Percentiles rank a stretch among this genome's conserved stretches.
Evolutionary conservation across 2,329 filamentous ascomycete genomes (phyloP).

Genomic region (Clarireedia homoeocarpa): DNA sequence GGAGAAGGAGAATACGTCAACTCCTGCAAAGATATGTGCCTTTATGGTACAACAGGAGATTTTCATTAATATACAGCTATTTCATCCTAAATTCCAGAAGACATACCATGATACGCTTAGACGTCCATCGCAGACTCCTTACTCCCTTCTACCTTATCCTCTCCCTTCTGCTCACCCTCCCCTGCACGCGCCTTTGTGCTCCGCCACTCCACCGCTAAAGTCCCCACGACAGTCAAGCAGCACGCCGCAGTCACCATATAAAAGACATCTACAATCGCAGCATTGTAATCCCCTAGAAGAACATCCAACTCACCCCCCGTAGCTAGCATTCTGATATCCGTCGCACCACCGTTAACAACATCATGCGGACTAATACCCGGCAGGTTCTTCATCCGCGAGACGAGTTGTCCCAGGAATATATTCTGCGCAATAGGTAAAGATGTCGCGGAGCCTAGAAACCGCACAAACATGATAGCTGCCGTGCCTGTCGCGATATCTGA

Average conservation of each 20-base stretch:
- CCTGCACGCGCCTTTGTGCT: slow-evolving; percentile 1
- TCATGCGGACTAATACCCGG: slow-evolving; percentile 2
- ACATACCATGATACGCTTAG: no score
- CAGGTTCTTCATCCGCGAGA: slow-evolving; percentile 4
- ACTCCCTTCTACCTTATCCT: no score
- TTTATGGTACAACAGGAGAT: no score
- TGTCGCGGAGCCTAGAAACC: slow-evolving; percentile 21
- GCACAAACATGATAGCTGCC: slow-evolving; percentile 22
- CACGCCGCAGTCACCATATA: slow-evolving; percentile 47
- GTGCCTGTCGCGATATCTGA: slow-evolving; percentile 23
- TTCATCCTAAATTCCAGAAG: no score
- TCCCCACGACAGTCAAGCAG: slow-evolving; percentile 45
- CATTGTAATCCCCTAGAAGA: slow-evolving; percentile 46
- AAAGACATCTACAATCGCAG: slow-evolving; percentile 42
- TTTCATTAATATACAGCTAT: no score
- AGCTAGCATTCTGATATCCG: slow-evolving; percentile 40
- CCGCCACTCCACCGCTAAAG: slow-evolving; percentile 25
- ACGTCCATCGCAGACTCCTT: no score
- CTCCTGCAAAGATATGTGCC: no score
- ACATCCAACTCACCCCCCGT: slow-evolving; percentile 32
- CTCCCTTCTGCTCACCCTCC: background rate
- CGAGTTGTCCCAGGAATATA: slow-evolving; percentile 26
- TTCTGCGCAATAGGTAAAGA: slow-evolving; percentile 25
- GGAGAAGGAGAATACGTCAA: no score
- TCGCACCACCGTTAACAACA: slow-evolving; percentile 36